Evolutionary conservation across 2,329 filamentous ascomycete genomes (phyloP).

Genomic region (Eurotiales sp.): DNA sequence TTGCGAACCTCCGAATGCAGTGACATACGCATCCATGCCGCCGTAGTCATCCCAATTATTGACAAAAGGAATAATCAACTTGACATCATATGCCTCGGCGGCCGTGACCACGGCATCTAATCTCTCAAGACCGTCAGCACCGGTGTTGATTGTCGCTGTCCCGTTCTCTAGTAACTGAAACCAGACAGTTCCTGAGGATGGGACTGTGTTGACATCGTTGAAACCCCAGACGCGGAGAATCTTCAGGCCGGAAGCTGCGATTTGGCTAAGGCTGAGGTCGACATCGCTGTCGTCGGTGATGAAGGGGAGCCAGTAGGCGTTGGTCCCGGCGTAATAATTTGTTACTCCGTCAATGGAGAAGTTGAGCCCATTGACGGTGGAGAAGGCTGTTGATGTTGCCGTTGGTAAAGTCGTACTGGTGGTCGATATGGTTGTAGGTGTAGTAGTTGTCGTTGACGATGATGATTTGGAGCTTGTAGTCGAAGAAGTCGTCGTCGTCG

Average conservation of each 20-base stretch:
- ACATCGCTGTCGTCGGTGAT: conserved; percentile 48
- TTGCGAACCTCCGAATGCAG: conserved; percentile 51
- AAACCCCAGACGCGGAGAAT: conserved; percentile 55
- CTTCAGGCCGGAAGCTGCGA: conserved; percentile 42
- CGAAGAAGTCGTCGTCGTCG: conserved; percentile 13
- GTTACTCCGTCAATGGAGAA: conserved; percentile 40
- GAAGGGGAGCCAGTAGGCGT: conserved; percentile 53
- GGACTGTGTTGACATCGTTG: conserved; percentile 44
- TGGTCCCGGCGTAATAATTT: conserved; percentile 48
- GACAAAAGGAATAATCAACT: conserved; percentile 56
- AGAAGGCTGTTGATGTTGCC: conserved; percentile 16
- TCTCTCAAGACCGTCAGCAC: conserved; percentile 58
- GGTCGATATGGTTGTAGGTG: conserved; percentile 14
- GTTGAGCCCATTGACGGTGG: conserved; percentile 23
- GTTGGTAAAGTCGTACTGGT: background rate
- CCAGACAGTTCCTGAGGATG: conserved; percentile 43
- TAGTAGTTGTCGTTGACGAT: conserved; percentile 13
- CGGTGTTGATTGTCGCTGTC: conserved; percentile 58
- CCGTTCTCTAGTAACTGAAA: conserved; percentile 39
- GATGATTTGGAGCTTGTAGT: conserved; percentile 3
- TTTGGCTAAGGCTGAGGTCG: conserved; percentile 36
- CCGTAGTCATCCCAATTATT: conserved; percentile 70
- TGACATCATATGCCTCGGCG: conserved; percentile 58
- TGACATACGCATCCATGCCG: conserved; percentile 58
- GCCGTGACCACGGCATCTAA: conserved; percentile 62